phyloP scores from a whole-genome alignment of 2,329 filamentous ascomycete species.

The Periconia sp. region DNA sequence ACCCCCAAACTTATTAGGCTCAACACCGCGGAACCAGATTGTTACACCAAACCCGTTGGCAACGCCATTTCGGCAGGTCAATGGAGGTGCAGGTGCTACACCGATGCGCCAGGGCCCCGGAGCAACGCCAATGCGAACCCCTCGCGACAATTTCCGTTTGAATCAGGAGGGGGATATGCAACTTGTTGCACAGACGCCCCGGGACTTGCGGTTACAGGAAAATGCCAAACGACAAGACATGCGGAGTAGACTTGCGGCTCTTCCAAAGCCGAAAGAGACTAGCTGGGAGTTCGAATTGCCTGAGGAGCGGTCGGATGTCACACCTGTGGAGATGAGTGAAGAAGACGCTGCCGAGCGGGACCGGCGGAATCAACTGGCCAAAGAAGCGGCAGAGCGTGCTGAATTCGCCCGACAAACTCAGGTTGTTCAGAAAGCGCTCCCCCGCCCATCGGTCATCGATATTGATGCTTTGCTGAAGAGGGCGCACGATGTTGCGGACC shows the following conservation, averaged over 20 bases:
- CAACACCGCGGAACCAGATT: constrained; percentile 76
- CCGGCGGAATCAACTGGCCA: constrained; percentile 62
- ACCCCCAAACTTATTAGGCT: constrained; percentile 86
- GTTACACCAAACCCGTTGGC: constrained; percentile 96
- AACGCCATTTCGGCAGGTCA: constrained; percentile 73
- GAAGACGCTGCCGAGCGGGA: constrained; percentile 76
- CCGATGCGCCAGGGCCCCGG: constrained; percentile 63
- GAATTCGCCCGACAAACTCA: constrained; percentile 85
- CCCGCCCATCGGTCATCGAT: constrained; percentile 74
- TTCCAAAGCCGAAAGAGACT: constrained; percentile 89
- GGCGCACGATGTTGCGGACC: constrained; percentile 63
- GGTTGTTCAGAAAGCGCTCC: constrained; percentile 83
- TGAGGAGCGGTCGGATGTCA: constrained; percentile 71
- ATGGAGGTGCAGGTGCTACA: constrained; percentile 66
- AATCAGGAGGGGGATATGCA: constrained; percentile 73
- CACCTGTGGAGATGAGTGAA: constrained; percentile 56
- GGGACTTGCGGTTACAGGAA: constrained; percentile 73
- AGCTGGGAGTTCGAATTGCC: constrained; percentile 95
- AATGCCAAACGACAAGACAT: constrained; percentile 69
- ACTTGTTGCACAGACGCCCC: constrained; percentile 72
- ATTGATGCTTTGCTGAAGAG: constrained; percentile 66
- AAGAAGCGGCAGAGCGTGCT: constrained; percentile 64
- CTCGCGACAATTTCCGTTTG: constrained; percentile 81
- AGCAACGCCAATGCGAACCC: constrained; percentile 83
- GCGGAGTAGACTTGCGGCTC: constrained; percentile 70